phyloP scores from a whole-genome alignment of 805 yeast species.

The Grigorovia transvaalensis region DNA sequence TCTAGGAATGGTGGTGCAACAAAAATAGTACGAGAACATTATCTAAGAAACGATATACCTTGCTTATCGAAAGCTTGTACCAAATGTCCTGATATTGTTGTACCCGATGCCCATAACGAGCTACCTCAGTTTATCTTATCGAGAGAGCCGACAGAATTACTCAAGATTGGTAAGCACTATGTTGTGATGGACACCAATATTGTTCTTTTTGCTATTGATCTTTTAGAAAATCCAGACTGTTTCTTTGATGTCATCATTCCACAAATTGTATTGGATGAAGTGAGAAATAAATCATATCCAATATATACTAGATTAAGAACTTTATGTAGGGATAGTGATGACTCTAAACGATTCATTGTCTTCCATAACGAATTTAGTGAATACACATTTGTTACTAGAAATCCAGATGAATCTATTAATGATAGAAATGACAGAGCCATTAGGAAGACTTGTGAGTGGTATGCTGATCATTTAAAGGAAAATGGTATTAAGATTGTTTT shows the following conservation, averaged over 20 bases:
- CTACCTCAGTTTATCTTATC: constrained; percentile 59
- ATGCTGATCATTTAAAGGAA: constrained; percentile 47
- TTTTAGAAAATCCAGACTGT: constrained; percentile 64
- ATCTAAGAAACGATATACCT: constrained; percentile 83
- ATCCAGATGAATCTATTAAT: constrained; percentile 60
- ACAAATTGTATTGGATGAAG: constrained; percentile 90
- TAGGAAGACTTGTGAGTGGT: constrained; percentile 65
- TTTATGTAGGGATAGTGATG: constrained; percentile 44
- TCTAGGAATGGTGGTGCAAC: constrained; percentile 84
- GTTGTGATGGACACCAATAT: constrained; percentile 81
- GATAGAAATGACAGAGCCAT: constrained; percentile 91
- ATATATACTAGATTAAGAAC: constrained; percentile 76
- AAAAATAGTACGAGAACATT: constrained; percentile 85
- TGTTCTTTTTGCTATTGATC: constrained; percentile 77
- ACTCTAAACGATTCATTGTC: constrained; percentile 72
- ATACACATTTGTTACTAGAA: constrained; percentile 55
- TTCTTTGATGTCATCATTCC: constrained; percentile 90
- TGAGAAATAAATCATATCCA: constrained; percentile 76
- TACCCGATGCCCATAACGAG: constrained; percentile 56
- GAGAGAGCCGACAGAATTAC: constrained; percentile 42
- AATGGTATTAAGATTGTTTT: constrained; percentile 39
- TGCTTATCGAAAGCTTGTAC: constrained; percentile 70
- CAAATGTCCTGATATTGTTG: constrained; percentile 43
- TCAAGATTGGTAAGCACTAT: constrained; percentile 60
- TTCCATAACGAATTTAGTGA: constrained; percentile 87